Percentiles rank a stretch among this genome's conserved stretches.
These are phyloP conservation scores for Crithidia bombi DNA, from an alignment of 208 protist genomes.

Conservation along the genomic window DNA sequence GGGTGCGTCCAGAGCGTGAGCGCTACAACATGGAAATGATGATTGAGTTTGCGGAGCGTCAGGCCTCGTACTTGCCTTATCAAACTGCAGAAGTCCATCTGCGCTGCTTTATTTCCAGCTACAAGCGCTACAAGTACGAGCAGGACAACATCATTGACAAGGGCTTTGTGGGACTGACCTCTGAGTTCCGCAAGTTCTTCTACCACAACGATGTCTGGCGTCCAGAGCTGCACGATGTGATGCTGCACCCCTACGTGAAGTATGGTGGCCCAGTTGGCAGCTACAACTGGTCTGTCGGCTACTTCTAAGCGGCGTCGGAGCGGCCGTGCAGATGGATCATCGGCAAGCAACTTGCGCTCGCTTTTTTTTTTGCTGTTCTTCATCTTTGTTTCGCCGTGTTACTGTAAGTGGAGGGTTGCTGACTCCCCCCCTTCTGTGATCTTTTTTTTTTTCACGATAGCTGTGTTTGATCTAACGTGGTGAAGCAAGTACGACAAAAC, in stretches of 20 bases:
- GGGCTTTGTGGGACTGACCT: conserved; percentile 90
- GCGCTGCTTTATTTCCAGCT: conserved; percentile 73
- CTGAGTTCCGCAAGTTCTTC: conserved; percentile 93
- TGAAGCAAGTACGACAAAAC: too few relatives aligned
- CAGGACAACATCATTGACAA: conserved; percentile 91
- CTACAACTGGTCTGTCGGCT: conserved; percentile 92
- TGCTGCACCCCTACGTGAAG: conserved; percentile 89
- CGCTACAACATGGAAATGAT: conserved; percentile 92
- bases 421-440: too few relatives aligned
- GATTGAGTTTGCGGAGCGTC: conserved; percentile 86
- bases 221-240: conserved; percentile 83
- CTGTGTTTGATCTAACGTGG: neutral
- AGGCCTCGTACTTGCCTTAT: conserved; percentile 84
- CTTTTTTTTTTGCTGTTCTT: conserved; percentile 20
- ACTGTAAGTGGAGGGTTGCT: neutral
- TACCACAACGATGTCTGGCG: conserved; percentile 94
- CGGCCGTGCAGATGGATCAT: neutral
- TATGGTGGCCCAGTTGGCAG: conserved; percentile 84
- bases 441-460: neutral
- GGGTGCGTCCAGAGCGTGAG: conserved; percentile 85
- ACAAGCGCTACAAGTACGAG: conserved; percentile 90
- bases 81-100: conserved; percentile 89
- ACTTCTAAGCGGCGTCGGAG: conserved; percentile 58
- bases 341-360: too few relatives aligned
- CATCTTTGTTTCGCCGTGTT: conserved; percentile 5